Base-by-base conservation (phyloP, 768 basidiomycete species). In the Phallus indusiatus region DNA sequence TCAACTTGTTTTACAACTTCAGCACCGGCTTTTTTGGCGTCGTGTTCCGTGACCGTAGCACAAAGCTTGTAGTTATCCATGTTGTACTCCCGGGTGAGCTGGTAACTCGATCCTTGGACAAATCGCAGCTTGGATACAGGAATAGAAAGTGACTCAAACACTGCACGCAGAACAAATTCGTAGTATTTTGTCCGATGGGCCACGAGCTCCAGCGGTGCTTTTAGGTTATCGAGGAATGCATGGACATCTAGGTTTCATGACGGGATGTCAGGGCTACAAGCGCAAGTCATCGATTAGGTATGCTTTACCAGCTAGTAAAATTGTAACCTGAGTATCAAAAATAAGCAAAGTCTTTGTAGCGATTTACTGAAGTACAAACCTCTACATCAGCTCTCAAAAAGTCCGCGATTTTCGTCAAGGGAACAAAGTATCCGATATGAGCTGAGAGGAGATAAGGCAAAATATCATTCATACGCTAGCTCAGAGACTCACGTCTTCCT, bases 1-100 rank as follows among this genome's bases (percentile, higher is more conserved):
- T 93, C 90, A 5, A 94, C 90, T 71, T 97, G 95, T 72, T 98
- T 98, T 65, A 99, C 96, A 58, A 98, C 96, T 70, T 98, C 96
- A 1, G 96, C 94, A 5, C 96, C 96, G 0, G 96, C 96, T 72
- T 96, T 96, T 71, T 95, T 95, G 22, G 95, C 93, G 64, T 98
- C 96, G 71, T 95, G 94, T 65, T 97, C 92, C 1, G 91, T 84
- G 18, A 95, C 93, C 60, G 83, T 86, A n/a, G 94, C 83, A 66
- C 87, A 90, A 53, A 98, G 81, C 65, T 81, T 81, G 83, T 93
- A 98, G 68, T 94, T 90, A 74, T 98, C 96, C 67, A 97, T 78
- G 65, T 86, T 96, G 79, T 95, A 99, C 64, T 95, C 93, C 42
- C 77, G 79, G 0, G 85, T 83, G 60, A 98, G 82, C 69, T 99